Evolutionary conservation across 805 yeast genomes (phyloP).

Genomic region (Starmerella sp.): DNA sequence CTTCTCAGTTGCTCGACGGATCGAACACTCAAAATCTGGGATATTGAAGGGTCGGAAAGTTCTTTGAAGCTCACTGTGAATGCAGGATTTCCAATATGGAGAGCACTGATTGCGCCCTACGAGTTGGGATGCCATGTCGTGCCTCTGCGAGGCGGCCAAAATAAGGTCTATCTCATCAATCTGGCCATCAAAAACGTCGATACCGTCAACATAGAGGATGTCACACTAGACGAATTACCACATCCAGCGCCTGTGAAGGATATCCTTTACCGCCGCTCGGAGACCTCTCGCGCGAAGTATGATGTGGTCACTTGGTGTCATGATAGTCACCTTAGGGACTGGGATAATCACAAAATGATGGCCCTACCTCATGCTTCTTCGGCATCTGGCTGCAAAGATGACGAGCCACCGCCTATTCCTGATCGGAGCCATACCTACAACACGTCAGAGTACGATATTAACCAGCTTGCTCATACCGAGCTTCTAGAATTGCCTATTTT

Average conservation of each 20-base stretch:
- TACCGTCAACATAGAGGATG: constrained; percentile 19
- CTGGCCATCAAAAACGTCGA: constrained; percentile 32
- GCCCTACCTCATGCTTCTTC: constrained; percentile 16
- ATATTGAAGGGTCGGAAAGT: constrained; percentile 23
- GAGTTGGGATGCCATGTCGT: constrained; percentile 79
- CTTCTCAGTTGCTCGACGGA: constrained; percentile 82
- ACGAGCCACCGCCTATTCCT: constrained; percentile 8
- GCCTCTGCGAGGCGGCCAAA: constrained; percentile 81
- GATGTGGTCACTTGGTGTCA: constrained; percentile 92
- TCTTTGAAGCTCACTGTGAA: constrained; percentile 40
- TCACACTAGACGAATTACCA: constrained; percentile 56
- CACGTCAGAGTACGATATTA: constrained; percentile 8
- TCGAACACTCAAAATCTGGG: constrained; percentile 72
- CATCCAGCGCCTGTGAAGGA: constrained; percentile 80
- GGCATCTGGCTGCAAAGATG: constrained; percentile 19
- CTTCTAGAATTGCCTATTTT: neutral
- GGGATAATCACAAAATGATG: constrained; percentile 37
- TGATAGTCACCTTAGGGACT: constrained; percentile 70
- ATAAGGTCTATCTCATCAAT: constrained; percentile 43
- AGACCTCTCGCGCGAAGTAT: constrained; percentile 48
- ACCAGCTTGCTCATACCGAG: neutral
- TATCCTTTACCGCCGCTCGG: constrained; percentile 74
- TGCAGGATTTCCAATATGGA: constrained; percentile 76
- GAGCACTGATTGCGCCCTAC: constrained; percentile 82
- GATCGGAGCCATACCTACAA: constrained; percentile 5